phyloP scores from a whole-genome alignment of 2,329 filamentous ascomycete genomes.

The Polytolypa hystricis region DNA sequence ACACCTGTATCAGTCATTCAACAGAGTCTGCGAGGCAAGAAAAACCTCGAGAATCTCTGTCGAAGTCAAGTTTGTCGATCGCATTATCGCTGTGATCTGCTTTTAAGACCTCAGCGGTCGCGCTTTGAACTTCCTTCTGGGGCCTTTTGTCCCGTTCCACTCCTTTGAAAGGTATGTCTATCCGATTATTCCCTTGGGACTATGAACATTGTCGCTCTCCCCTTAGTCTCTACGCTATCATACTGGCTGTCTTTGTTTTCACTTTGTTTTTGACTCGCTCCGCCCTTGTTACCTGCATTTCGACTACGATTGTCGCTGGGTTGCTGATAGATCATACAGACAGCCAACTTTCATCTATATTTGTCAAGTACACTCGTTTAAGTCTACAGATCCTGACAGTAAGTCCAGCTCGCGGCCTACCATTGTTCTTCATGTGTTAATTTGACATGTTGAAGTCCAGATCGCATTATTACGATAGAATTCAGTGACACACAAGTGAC shows the following conservation, averaged over 20 bases:
- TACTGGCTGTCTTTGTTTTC: background rate
- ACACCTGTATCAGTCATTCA: background rate
- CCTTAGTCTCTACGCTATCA: constrained; percentile 4
- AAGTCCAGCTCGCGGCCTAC: background rate
- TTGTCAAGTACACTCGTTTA: constrained; percentile 3
- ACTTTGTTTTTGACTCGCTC: background rate
- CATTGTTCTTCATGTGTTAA: background rate
- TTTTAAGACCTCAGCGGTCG: background rate
- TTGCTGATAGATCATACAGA: constrained; percentile 1
- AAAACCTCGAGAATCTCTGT: background rate
- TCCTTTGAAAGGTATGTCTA: constrained; percentile 9
- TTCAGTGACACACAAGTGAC: background rate
- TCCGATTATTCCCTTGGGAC: background rate
- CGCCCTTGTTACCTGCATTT: background rate
- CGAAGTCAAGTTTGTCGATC: background rate
- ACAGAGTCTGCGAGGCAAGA: background rate
- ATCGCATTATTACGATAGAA: background rate
- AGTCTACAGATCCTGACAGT: background rate
- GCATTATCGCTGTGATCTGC: background rate
- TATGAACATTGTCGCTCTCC: background rate
- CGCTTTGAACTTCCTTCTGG: constrained; percentile 2
- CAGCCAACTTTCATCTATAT: constrained; percentile 1
- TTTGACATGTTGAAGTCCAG: background rate
- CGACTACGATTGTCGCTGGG: background rate
- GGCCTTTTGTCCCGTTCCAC: constrained; percentile 10